Conservation (phyloP, 495 filamentous ascomycete genomes). For the Tuber aestivum region DNA sequence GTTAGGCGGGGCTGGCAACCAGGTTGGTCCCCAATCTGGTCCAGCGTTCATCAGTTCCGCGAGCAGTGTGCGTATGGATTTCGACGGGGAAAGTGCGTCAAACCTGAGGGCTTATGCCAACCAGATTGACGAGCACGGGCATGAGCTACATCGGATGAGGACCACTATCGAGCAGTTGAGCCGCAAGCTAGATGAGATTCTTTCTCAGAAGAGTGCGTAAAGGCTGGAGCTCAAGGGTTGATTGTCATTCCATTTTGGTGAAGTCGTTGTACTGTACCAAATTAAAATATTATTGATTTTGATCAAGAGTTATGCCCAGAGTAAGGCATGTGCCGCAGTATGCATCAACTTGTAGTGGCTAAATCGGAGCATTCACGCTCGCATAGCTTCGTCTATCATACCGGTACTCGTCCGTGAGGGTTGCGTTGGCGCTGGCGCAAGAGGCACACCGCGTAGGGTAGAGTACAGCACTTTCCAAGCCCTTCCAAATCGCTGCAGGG, state of each 20-base stretch:
- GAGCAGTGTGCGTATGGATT: conserved; percentile 38
- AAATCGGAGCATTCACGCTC: conserved; percentile 34
- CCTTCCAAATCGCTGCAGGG: conserved; percentile 9
- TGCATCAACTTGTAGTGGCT: conserved; percentile 25
- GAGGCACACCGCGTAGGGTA: conserved; percentile 26
- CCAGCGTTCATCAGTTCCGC: conserved; percentile 35
- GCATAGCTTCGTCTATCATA: conserved; percentile 29
- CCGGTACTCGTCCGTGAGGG: conserved; percentile 21
- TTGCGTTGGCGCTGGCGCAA: conserved; percentile 36
- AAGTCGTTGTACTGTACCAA: conserved; percentile 10
- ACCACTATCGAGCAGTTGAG: conserved; percentile 43
- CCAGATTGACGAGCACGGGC: conserved; percentile 23
- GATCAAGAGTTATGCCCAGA: conserved; percentile 22
- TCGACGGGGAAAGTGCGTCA: conserved; percentile 31
- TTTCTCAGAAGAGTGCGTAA: conserved; percentile 27
- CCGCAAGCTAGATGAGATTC: conserved; percentile 43
- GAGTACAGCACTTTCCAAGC: conserved; percentile 8
- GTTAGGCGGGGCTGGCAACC: conserved; percentile 36
- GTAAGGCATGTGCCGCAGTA: conserved; percentile 12
- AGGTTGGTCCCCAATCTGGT: conserved; percentile 34
- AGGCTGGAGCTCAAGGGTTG: conserved; percentile 6
- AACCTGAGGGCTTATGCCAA: conserved; percentile 19
- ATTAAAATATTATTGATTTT: conserved; percentile 29
- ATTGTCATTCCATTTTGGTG: neutral
- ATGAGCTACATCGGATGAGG: conserved; percentile 38